A percentile compares a stretch with the other conserved stretches of the same genome.
These are phyloP conservation scores for Flaveria bidentis DNA, from an alignment of 129 eudicot genomes.

Conservation along the genomic window DNA sequence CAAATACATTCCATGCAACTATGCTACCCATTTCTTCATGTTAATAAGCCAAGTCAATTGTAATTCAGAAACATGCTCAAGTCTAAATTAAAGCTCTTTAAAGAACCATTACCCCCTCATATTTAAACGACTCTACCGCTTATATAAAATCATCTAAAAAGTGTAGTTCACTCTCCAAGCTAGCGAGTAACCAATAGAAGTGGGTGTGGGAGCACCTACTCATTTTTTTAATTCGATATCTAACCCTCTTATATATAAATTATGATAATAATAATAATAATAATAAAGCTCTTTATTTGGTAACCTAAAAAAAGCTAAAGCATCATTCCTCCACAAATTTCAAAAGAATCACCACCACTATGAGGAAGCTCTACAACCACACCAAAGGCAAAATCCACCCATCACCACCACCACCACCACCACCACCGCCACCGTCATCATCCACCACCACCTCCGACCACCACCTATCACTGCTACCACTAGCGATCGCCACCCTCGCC, in stretches of 20 bases:
- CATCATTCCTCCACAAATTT: slow-evolving; percentile 26
- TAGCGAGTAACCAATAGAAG: slow-evolving; percentile 28
- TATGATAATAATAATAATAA: background rate
- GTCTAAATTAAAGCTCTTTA: too few relatives aligned
- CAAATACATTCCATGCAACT: too few relatives aligned
- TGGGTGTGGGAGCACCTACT: slow-evolving; percentile 29
- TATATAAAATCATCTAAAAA: background rate
- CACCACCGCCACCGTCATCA: too few relatives aligned
- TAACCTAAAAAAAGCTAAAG: slow-evolving; percentile 39
- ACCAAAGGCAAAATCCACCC: slow-evolving; percentile 71
- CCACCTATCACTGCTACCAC: slow-evolving; percentile 53
- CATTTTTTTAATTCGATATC: slow-evolving; percentile 20
- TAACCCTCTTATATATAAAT: slow-evolving; percentile 19
- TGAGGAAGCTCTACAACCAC: slow-evolving; percentile 69
- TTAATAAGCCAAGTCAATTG: too few relatives aligned
- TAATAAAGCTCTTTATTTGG: slow-evolving; percentile 39
- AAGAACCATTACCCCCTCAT: background rate
- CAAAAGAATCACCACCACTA: slow-evolving; percentile 19
- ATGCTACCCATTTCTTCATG: too few relatives aligned
- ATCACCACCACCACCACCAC: slow-evolving; percentile 48
- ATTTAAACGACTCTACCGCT: background rate
- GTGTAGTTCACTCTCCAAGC: slow-evolving; percentile 17
- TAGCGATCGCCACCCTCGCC: slow-evolving; percentile 57
- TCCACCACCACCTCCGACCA: slow-evolving; percentile 31
- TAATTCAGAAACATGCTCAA: too few relatives aligned